Conservation (phyloP, 306 rosid genomes). For the peach (Prunus persica) region Prunus_persica_NCBIv2 NC_034013.1:6471001-6471500, state of each 20-base stretch:
- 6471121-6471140: constrained; percentile 30
- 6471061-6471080: constrained; percentile 98
- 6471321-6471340: constrained; percentile 53
- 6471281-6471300: constrained; percentile 57
- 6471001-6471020: constrained; percentile 6
- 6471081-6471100: constrained; percentile 99
- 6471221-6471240: constrained; percentile 57
- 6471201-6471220: constrained; percentile 26
- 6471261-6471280: constrained; percentile 60
- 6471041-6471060: constrained; percentile 98
- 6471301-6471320: constrained; percentile 58
- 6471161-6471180: neutral
- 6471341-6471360: constrained; percentile 55
- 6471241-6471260: constrained; percentile 57
- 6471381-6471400: neutral
- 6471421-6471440: neutral
- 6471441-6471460: neutral
- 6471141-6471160: neutral
- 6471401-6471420: neutral
- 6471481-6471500: constrained; percentile 58
- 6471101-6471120: constrained; percentile 99
- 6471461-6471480: constrained; percentile 55
- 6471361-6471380: constrained; percentile 52
- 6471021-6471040: constrained; percentile 21
- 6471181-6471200: neutral